phyloP scores from a whole-genome alignment of 2,329 filamentous ascomycete genomes.

The Drechmeria coniospora region DNA sequence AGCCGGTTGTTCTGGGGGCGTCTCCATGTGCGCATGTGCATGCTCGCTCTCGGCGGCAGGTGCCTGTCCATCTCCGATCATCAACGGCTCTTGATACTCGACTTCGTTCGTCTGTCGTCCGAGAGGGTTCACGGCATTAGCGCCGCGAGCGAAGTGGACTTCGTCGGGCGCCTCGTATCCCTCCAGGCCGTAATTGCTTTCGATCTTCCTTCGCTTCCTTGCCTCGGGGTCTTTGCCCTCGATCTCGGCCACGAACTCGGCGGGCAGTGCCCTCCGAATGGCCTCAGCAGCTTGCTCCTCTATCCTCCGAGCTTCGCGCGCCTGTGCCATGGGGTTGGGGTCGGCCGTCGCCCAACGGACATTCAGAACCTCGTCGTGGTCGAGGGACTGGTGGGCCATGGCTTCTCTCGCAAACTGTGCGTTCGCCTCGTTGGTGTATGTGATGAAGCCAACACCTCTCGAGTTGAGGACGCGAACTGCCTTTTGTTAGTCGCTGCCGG shows the following conservation, averaged over 20 bases:
- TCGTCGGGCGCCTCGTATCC: constrained; percentile 92
- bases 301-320: constrained; percentile 71
- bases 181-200: constrained; percentile 74
- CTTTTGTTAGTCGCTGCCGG: not conserved
- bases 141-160: constrained; percentile 76
- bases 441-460: constrained; percentile 86
- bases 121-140: constrained; percentile 46
- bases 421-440: constrained; percentile 81
- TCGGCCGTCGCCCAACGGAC: constrained; percentile 95
- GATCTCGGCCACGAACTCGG: constrained; percentile 82
- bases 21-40: constrained; percentile 13
- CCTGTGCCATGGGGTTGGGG: constrained; percentile 88
- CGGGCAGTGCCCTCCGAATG: constrained; percentile 72
- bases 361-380: constrained; percentile 85
- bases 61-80: constrained; percentile 41
- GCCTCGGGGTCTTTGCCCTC: constrained; percentile 82
- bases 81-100: constrained; percentile 43
- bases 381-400: constrained; percentile 87
- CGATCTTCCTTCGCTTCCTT: constrained; percentile 74
- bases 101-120: constrained; percentile 45
- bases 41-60: constrained; percentile 19
- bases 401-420: constrained; percentile 86
- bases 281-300: constrained; percentile 96
- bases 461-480: constrained; percentile 66
- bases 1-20: constrained; percentile 21